phyloP scores from a whole-genome alignment of 345 rosid genomes.

The Gossypium rotundifolium region DNA sequence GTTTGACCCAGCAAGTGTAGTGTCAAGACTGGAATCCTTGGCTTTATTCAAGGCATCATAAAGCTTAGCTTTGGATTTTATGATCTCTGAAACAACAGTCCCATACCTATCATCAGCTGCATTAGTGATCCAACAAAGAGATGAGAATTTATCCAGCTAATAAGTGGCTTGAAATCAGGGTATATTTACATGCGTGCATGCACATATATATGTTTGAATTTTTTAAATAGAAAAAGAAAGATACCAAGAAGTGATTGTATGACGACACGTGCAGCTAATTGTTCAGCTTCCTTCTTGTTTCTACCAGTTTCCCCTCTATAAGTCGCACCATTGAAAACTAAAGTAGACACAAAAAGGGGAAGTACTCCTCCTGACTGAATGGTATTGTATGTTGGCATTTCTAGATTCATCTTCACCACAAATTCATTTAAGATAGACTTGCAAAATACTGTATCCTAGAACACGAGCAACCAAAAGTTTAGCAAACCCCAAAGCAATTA shows the following conservation, averaged over 20 bases:
- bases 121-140: neutral
- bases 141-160: neutral
- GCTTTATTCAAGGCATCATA: slow-evolving; percentile 20
- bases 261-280: slow-evolving; percentile 38
- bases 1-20: neutral
- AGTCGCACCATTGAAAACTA: slow-evolving; percentile 27
- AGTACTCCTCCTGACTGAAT: slow-evolving; percentile 11
- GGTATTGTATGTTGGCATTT: slow-evolving; percentile 28
- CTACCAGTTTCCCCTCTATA: slow-evolving; percentile 24
- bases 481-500: neutral
- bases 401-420: slow-evolving; percentile 31
- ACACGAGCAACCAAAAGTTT: neutral
- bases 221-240: neutral
- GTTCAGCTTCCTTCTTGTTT: slow-evolving; percentile 52
- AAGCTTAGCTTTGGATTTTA: slow-evolving; percentile 32
- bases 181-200: no score
- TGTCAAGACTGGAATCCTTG: slow-evolving; percentile 11
- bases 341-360: slow-evolving; percentile 27
- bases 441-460: slow-evolving; percentile 34
- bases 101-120: slow-evolving; percentile 20
- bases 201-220: neutral
- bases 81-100: slow-evolving; percentile 21
- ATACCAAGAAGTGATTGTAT: slow-evolving; percentile 37
- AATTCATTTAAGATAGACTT: slow-evolving; percentile 44
- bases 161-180: neutral